Evolutionary conservation across 495 filamentous ascomycete species (phyloP).

Genomic region (Penicillium bialowiezense): DNA sequence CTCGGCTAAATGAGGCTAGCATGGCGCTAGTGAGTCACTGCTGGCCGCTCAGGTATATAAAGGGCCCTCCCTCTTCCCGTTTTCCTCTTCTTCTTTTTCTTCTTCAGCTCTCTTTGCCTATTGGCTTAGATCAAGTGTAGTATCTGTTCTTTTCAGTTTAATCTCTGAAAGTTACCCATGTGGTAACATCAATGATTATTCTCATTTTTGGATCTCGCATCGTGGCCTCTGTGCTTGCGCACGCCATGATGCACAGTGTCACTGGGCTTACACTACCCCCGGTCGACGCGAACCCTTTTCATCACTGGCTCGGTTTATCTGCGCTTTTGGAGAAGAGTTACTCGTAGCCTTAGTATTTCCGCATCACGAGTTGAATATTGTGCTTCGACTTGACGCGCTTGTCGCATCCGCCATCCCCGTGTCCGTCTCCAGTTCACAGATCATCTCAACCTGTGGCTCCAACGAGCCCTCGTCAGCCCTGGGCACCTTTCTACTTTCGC

Average conservation of each 20-base stretch:
- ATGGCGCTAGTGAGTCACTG: no score
- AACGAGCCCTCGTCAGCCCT: no score
- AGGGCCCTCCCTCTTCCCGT: conserved; percentile 12
- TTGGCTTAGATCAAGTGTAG: conserved; percentile 93
- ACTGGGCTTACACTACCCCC: conserved; percentile 85
- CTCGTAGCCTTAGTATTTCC: no score
- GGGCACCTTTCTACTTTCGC: no score
- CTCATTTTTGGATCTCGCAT: conserved; percentile 66
- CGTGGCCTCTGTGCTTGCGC: conserved; percentile 78
- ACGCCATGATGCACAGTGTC: conserved; percentile 73
- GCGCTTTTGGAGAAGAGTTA: conserved; percentile 62
- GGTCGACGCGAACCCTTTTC: conserved; percentile 77
- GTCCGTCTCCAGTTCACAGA: no score
- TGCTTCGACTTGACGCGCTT: no score
- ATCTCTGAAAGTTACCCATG: conserved; percentile 69
- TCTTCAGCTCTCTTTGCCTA: conserved; percentile 57
- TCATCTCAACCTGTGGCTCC: no score
- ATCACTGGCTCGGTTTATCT: conserved; percentile 56
- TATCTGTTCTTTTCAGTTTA: conserved; percentile 99
- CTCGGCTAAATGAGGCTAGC: conserved; percentile 17
- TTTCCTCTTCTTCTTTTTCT: conserved; percentile 47
- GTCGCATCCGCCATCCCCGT: no score
- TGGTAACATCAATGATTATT: conserved; percentile 77
- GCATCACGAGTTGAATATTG: no score
- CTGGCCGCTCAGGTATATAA: conserved; percentile 37